Base-by-base conservation (phyloP, 352 stramenopile genomes). In the Pilasporangium apinafurcum region DNA sequence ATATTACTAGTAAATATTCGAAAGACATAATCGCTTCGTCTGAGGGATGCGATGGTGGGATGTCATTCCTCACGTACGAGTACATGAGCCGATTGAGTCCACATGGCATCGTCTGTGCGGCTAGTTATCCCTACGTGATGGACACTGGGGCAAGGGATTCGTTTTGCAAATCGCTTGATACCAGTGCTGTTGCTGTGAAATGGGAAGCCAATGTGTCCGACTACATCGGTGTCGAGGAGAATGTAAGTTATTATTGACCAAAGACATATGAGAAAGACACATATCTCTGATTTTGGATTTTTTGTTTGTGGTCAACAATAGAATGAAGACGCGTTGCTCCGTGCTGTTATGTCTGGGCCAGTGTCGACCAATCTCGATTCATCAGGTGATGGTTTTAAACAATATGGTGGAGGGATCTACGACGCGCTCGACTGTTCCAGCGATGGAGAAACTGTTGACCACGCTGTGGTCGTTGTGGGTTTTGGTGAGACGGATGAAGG, bases 1-100 rank as follows among this genome's bases (percentile, higher is more conserved):
- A 89, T 44, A 67, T 93, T 44, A 62, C 44, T n/a, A 86, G 71
- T 54, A 82, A 83, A 47, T 92, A 80, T 20, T 20, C 44, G 1
- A 62, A 74, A 43, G 65, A 83, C 26, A 90, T 93, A 72, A 68
- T 68, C 6, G 82, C 76, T 24, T 93, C 82, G 13, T 89, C 82
- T 7, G 58, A 84, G 10, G 80, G 86, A 24, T 96, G 86, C 57
- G 65, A 86, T 16, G 86, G 86, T 29, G 86, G 86, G 16, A 92
- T 96, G 71, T 80, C 86, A 8, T 95, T 90, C 58, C 78, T 95
- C 26, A 90, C 84, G 9, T 96, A 88, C 59, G 63, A 89, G 54
- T 96, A 95, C 49, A 65, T 95, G 54, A 62, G 59, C 7, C 63
- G 69, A 31, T 36, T 64, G 0, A 37, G 49, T 1, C 82, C 82